phyloP scores from a whole-genome alignment of 306 rosid species.

The Ormosia emarginata region DNA sequence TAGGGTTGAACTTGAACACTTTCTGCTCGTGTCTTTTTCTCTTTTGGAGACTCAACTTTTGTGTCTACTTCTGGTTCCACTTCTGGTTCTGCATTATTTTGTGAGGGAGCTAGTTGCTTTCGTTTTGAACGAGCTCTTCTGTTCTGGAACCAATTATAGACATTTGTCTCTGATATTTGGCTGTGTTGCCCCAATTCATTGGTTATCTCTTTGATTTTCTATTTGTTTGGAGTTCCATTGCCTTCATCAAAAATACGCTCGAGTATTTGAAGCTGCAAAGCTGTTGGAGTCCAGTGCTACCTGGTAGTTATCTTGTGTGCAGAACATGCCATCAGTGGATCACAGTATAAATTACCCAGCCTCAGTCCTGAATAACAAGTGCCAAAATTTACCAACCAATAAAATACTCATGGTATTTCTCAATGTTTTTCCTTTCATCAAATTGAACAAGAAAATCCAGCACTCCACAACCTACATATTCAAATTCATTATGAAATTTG shows the following conservation, averaged over 20 bases:
- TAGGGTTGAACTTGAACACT: conserved; percentile 14
- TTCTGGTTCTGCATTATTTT: conserved; percentile 39
- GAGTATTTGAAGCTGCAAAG: conserved; percentile 68
- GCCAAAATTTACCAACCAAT: background rate
- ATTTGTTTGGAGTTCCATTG: conserved; percentile 66
- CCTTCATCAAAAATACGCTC: conserved; percentile 68
- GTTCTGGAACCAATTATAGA: conserved; percentile 87
- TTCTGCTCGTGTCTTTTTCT: conserved; percentile 39
- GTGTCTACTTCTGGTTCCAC: conserved; percentile 29
- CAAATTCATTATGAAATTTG: background rate
- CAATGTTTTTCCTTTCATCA: background rate
- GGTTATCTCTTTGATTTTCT: conserved; percentile 68
- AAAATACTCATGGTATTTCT: background rate
- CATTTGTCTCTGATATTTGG: conserved; percentile 76
- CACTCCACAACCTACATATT: background rate
- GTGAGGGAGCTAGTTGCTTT: conserved; percentile 40
- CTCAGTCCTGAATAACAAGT: conserved; percentile 47
- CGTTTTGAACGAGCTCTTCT: conserved; percentile 81
- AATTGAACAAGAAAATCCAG: background rate
- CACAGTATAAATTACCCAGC: conserved; percentile 57
- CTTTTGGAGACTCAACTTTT: conserved; percentile 53
- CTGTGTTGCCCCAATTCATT: conserved; percentile 61
- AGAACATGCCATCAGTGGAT: conserved; percentile 57
- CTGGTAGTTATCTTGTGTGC: conserved; percentile 66
- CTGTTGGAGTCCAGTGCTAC: conserved; percentile 76